These are phyloP conservation scores for Clarireedia paspali DNA, from an alignment of 2,329 filamentous ascomycete species.

Conservation along the genomic window DNA sequence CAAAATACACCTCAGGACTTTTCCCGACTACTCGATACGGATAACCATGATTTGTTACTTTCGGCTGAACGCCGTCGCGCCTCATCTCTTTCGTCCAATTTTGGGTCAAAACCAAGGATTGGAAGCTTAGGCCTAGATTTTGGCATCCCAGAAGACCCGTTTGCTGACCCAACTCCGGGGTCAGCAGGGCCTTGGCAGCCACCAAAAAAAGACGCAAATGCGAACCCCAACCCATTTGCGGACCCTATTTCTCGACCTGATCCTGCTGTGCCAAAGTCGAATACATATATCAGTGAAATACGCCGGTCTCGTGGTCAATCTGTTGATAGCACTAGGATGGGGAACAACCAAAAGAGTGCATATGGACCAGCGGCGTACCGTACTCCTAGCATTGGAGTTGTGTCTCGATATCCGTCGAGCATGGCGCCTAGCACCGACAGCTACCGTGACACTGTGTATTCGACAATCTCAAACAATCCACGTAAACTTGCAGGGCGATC, in stretches of 20 bases:
- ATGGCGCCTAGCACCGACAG: slow-evolving; percentile 26
- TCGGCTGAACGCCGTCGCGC: slow-evolving; percentile 19
- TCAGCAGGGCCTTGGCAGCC: not conserved
- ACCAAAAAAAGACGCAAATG: not conserved
- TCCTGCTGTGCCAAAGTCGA: slow-evolving; percentile 26
- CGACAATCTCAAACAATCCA: slow-evolving; percentile 33
- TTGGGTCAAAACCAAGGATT: slow-evolving; percentile 15
- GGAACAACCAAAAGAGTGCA: slow-evolving; percentile 23
- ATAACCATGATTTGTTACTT: slow-evolving; percentile 23
- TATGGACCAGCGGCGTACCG: slow-evolving; percentile 17
- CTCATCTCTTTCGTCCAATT: slow-evolving; percentile 14
- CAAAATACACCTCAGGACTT: slow-evolving; percentile 19
- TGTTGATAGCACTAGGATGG: slow-evolving; percentile 27
- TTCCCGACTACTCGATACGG: slow-evolving; percentile 23
- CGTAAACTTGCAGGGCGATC: slow-evolving; percentile 51
- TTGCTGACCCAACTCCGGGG: slow-evolving; percentile 18
- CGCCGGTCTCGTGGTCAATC: slow-evolving; percentile 43
- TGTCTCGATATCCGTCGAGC: slow-evolving; percentile 24
- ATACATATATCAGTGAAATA: slow-evolving; percentile 40
- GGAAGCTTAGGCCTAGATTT: slow-evolving; percentile 25
- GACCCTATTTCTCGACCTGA: slow-evolving; percentile 22
- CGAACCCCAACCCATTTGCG: slow-evolving; percentile 9
- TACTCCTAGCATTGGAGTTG: slow-evolving; percentile 14
- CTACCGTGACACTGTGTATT: slow-evolving; percentile 35
- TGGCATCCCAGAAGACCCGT: slow-evolving; percentile 18